Base-by-base conservation (phyloP, 164 flowering plant genomes). In the Santalum album region DNA sequence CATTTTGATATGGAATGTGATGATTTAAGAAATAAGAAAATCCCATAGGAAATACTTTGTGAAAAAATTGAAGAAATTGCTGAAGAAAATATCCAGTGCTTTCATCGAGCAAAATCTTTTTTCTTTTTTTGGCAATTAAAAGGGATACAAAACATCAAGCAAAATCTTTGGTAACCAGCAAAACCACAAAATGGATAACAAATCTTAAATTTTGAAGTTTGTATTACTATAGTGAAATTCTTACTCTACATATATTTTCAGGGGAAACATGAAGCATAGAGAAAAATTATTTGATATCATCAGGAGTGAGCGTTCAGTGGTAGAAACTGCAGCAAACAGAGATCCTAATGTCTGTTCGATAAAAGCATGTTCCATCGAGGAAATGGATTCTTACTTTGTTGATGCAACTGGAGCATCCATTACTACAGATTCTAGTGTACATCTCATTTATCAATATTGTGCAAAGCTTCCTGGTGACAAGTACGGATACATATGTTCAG, bases 181-280 rank as follows among this genome's bases (percentile, higher is more conserved):
- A n/a, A n/a, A n/a, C n/a, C n/a, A n/a, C n/a, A n/a, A n/a, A n/a
- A n/a, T n/a, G n/a, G n/a, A n/a, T n/a, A n/a, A n/a, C n/a, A n/a
- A n/a, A n/a, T n/a, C n/a, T n/a, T n/a, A n/a, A n/a, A n/a, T n/a
- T n/a, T n/a, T n/a, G n/a, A n/a, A n/a, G n/a, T n/a, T n/a, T n/a
- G n/a, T n/a, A 9, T 29, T 29, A 3, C 34, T 29, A 29, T 29
- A 3, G 34, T 29, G 9, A n/a, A n/a, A 29, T 5, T 36, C 40
- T 36, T 36, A 36, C 40, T 15, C 6, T 38, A 7, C 34, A 57
- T 48, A 14, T 42, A 4, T 69, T 42, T 71, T 56, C 79, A 90
- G 95, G 82, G 95, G 87, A 53, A 87, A 87, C 64, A 59, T 25
- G 35, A 76, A 74, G 69, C 91, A 90, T 50, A 72, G 75, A 63